Evolutionary conservation across 2,329 filamentous ascomycete genomes (phyloP).

Genomic region (Neonectria faginata): DNA sequence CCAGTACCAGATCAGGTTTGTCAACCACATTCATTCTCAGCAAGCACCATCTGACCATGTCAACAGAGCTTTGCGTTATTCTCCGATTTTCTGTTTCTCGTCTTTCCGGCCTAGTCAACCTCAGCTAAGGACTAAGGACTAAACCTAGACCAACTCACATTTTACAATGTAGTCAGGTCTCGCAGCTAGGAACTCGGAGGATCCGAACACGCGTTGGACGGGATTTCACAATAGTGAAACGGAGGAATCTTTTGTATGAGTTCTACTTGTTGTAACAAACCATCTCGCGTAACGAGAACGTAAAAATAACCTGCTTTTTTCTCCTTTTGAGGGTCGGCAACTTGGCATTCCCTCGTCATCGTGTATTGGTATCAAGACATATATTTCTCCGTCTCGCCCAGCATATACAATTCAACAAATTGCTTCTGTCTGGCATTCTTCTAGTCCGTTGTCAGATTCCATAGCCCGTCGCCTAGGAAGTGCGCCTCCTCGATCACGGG

Average conservation of each 20-base stretch:
- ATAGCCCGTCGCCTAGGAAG: constrained; percentile 93
- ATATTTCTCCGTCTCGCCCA: neutral
- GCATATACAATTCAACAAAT: constrained; percentile 9
- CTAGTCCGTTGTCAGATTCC: constrained; percentile 74
- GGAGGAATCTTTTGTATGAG: neutral
- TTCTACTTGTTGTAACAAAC: no score
- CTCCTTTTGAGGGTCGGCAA: neutral
- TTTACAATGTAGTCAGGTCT: neutral
- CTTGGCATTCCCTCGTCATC: constrained; percentile 4
- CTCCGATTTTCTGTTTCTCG: neutral
- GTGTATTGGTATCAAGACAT: constrained; percentile 27
- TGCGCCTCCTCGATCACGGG: constrained; percentile 94
- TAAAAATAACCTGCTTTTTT: neutral
- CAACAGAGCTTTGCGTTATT: neutral
- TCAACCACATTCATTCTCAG: neutral
- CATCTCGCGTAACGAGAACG: neutral
- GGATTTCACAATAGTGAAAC: neutral
- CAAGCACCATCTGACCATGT: neutral
- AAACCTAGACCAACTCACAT: neutral
- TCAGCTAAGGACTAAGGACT: neutral
- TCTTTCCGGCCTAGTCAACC: neutral
- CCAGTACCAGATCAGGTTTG: neutral
- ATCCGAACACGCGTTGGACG: neutral
- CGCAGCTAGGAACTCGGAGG: neutral
- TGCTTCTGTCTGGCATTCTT: neutral